Evolutionary conservation across 116 monocot species (phyloP), one percentile per base, ranked within the genome.

Genomic region (Trichopus zeylanicus): DNA sequence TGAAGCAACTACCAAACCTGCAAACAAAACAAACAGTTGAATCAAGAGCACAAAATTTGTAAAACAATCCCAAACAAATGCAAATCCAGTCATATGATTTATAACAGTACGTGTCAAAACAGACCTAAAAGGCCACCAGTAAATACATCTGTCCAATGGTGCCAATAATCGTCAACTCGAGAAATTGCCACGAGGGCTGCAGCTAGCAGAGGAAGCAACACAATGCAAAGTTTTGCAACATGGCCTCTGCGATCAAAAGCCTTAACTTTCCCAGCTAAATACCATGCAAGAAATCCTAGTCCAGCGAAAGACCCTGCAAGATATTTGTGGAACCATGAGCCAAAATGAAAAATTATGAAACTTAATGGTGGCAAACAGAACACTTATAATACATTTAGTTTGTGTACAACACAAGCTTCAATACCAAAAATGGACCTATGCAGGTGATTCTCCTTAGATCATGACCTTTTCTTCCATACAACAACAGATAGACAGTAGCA

Each of bases 131-230:
- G 25, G 19, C 80, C 83, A 35, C 83, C 88, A n/a, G 59, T 63
- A 72, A 80, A 80, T 4, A 88, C 88, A 83, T 88, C 88, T 74
- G 80, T 79, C 88, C 88, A 88, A 26, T 88, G 88, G 74, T 83
- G 83, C 88, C 88, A 80, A 59, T 88, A 88, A 53, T 88, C 88
- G 63, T 79, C 79, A 6, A 88, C 82, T 48, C 88, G 66, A 48
- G 88, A 88, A 48, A 80, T 58, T 38, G 74, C 88, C 13, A 88
- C 68, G 55, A 88, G 73, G 8, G 83, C 13, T 25, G 88, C 88
- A 24, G 56, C 32, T 23, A 88, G 77, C 51, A 88, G 26, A 51
- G 83, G 88, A 71, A 77, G 67, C 20, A 88, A 72, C 4, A 83
- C 71, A 26, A 88, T 63, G 74, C 88, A 88, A 32, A 88, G 79